Evolutionary conservation across 352 stramenopile species (phyloP).

Genomic region (Thalassiosira livingstoniorum): DNA sequence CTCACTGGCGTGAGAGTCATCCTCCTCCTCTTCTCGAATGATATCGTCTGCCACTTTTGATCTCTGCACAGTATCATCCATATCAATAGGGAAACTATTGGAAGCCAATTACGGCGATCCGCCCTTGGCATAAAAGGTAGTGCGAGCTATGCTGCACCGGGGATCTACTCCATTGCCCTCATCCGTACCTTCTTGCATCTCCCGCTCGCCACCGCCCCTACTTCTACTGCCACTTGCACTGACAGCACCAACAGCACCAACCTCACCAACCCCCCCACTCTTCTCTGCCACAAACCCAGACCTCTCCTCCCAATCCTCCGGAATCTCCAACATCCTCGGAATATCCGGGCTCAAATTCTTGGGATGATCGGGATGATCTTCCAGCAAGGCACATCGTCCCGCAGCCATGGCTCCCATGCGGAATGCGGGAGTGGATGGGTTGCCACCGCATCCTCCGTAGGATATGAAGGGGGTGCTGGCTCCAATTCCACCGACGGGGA

Average conservation of each 20-base stretch:
- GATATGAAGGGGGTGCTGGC: not conserved
- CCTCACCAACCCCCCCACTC: not conserved
- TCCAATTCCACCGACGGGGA: not conserved
- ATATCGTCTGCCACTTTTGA: not conserved
- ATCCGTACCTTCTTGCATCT: no score
- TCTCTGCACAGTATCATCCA: constrained; percentile 24
- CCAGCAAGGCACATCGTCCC: constrained; percentile 23
- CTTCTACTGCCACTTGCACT: not conserved
- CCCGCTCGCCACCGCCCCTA: not conserved
- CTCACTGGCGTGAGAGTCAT: constrained; percentile 22
- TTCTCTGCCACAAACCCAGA: constrained; percentile 30
- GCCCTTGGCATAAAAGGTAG: no score
- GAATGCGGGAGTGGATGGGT: constrained; percentile 22
- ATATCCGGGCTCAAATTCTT: constrained; percentile 39
- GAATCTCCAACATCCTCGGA: constrained; percentile 32
- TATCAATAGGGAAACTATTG: constrained; percentile 25
- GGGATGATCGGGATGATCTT: constrained; percentile 34
- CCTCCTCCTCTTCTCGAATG: constrained; percentile 35
- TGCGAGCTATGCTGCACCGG: not conserved
- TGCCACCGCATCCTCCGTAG: not conserved
- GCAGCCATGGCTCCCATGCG: constrained; percentile 35
- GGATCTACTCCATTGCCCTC: not conserved
- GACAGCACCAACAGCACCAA: not conserved
- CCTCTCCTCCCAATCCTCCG: constrained; percentile 47
- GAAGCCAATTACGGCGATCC: no score